These are phyloP conservation scores for Gossypium davidsonii DNA, from an alignment of 441 rosid species.

Conservation along the genomic window DNA sequence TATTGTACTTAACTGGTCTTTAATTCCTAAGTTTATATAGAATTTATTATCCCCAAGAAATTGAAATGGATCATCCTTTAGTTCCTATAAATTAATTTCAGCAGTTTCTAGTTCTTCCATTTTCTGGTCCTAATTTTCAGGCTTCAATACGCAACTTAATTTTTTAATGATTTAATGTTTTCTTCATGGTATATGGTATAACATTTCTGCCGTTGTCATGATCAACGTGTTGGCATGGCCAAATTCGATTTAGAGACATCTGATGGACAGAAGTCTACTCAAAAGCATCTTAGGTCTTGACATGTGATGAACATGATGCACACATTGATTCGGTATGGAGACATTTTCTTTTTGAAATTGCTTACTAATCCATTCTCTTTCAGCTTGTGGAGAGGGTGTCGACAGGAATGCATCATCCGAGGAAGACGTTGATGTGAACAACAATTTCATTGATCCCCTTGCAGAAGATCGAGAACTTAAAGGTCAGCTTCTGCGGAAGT, in stretches of 20 bases:
- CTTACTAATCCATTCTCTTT: constrained; percentile 11
- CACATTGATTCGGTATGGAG: not conserved
- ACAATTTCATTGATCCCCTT: constrained; percentile 67
- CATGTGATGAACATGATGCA: not conserved
- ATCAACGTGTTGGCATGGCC: not conserved
- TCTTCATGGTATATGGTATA: not conserved
- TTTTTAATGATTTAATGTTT: too few species aligned
- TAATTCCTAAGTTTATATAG: not conserved
- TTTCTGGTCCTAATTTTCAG: not conserved
- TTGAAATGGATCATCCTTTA: not conserved
- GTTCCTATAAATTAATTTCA: not conserved
- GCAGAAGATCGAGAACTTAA: constrained; percentile 92
- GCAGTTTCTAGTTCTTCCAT: not conserved
- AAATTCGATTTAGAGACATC: not conserved
- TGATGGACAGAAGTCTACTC: not conserved
- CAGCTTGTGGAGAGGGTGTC: constrained; percentile 54
- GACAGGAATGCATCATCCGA: constrained; percentile 70
- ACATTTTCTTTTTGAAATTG: not conserved
- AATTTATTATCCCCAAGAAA: not conserved
- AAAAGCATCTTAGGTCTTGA: not conserved
- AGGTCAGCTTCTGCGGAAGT: constrained; percentile 79
- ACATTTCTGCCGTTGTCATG: not conserved
- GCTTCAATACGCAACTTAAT: not conserved
- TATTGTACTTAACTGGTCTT: too few species aligned
- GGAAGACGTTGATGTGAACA: constrained; percentile 70